Evolutionary conservation across 2,329 filamentous ascomycete genomes (phyloP).

Genomic region (Stagonosporopsis vannaccii): DNA sequence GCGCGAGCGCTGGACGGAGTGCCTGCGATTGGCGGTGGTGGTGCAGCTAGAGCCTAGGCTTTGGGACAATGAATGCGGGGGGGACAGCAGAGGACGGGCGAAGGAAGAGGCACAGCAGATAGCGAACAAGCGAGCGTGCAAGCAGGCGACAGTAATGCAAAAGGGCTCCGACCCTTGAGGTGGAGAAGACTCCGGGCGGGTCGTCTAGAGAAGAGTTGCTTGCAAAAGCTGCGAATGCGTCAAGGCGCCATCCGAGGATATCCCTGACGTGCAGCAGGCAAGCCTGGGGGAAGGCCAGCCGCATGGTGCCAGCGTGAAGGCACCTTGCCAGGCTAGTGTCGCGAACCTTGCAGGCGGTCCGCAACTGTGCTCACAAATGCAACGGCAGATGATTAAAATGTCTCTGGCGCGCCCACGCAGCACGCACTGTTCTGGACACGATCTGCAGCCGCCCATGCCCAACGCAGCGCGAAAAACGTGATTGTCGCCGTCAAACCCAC

Average conservation of each 20-base stretch:
- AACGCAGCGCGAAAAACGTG: slow-evolving; percentile 14
- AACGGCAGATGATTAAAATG: slow-evolving; percentile 15
- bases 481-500: slow-evolving; percentile 5
- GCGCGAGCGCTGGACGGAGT: slow-evolving; percentile 4
- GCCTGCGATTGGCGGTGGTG: slow-evolving; percentile 11
- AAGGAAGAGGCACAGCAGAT: slow-evolving; percentile 15
- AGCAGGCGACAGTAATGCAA: slow-evolving; percentile 1
- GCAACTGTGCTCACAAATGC: slow-evolving; percentile 6
- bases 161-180: slow-evolving; percentile 5
- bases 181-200: slow-evolving; percentile 9
- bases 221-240: slow-evolving; percentile 10
- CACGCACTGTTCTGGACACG: slow-evolving; percentile 14
- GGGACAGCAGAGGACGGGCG: slow-evolving; percentile 2
- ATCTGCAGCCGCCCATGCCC: slow-evolving; percentile 18
- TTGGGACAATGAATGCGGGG: slow-evolving; percentile 11
- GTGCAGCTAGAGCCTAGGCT: slow-evolving; percentile 1
- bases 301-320: slow-evolving; percentile 4
- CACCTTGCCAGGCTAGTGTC: slow-evolving; percentile 7
- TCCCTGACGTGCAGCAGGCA: slow-evolving; percentile 14
- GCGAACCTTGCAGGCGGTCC: slow-evolving; percentile 10
- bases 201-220: not conserved
- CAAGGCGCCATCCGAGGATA: slow-evolving; percentile 7
- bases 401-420: slow-evolving; percentile 15
- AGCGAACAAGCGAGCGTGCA: slow-evolving; percentile 8
- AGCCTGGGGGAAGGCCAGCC: slow-evolving; percentile 10